Percentiles rank a stretch among this genome's conserved stretches.
Conservation (phyloP, 163 green algal species). For the Volvox carteri region DNA sequence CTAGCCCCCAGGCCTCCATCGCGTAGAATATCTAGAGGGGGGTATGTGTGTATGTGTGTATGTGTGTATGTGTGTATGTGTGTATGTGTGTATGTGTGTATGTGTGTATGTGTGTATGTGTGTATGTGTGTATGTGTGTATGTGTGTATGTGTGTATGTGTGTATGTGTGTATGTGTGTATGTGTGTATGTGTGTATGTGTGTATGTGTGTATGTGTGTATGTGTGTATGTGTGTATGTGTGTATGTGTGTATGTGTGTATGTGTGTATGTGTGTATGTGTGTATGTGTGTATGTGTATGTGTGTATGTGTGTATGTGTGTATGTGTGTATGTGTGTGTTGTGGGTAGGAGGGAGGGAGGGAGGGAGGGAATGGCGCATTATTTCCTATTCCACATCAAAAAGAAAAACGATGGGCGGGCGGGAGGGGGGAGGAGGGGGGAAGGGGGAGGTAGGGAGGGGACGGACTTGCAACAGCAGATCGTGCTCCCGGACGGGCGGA, state of each 20-base stretch:
- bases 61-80: background rate
- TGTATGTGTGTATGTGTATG: background rate
- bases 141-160: background rate
- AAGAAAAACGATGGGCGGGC: no score
- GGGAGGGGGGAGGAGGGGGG: background rate
- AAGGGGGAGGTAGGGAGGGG: background rate
- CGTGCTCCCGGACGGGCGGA: no score
- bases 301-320: background rate
- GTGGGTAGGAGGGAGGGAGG: no score
- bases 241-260: background rate
- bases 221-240: background rate
- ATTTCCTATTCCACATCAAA: no score
- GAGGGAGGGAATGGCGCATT: no score
- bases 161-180: slow-evolving; percentile 7
- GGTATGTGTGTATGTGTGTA: background rate
- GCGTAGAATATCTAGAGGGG: slow-evolving; percentile 74
- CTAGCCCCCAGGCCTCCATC: slow-evolving; percentile 78
- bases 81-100: background rate
- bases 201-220: slow-evolving; percentile 3
- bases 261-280: slow-evolving; percentile 1
- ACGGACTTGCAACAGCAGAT: no score
- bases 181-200: slow-evolving; percentile 22
- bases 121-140: slow-evolving; percentile 14
- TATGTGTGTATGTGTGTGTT: background rate
- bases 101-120: background rate